A percentile compares a stretch with the other conserved stretches of the same genome.
Conservation (phyloP, 768 basidiomycete species). For the Strobilomyces dryophilus region DNA sequence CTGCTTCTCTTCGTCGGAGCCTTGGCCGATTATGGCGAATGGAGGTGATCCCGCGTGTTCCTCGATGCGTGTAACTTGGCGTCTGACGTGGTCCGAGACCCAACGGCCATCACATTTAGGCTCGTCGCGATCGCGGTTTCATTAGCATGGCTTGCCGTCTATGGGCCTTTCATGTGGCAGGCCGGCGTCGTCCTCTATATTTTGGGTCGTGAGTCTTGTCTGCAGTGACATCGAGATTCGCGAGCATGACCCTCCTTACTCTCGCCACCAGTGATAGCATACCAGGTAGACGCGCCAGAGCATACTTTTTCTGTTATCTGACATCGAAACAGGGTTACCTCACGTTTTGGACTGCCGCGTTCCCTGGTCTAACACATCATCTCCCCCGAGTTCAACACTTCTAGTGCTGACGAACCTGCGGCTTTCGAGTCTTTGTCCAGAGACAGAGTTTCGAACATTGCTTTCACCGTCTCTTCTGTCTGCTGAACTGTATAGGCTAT, state of each 20-base stretch:
- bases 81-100: constrained; percentile 40
- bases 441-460: constrained; percentile 72
- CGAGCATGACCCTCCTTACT: not conserved
- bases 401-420: constrained; percentile 48
- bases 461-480: constrained; percentile 49
- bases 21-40: constrained; percentile 80
- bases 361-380: constrained; percentile 69
- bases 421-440: constrained; percentile 58
- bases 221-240: not conserved
- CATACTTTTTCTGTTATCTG: not conserved
- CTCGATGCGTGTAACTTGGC: not conserved
- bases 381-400: constrained; percentile 57
- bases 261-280: constrained; percentile 53
- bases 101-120: constrained; percentile 74
- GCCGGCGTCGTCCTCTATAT: constrained; percentile 60
- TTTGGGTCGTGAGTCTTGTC: constrained; percentile 48
- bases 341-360: constrained; percentile 83
- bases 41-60: constrained; percentile 45
- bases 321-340: constrained; percentile 44
- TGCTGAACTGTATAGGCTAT: too few species aligned
- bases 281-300: constrained; percentile 49
- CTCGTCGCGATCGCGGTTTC: constrained; percentile 61
- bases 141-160: constrained; percentile 76
- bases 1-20: constrained; percentile 65
- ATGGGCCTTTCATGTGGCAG: constrained; percentile 60